Percentiles rank a stretch among this genome's conserved stretches.
Evolutionary conservation across 2,329 filamentous ascomycete species (phyloP).

Genomic region (Tetracladium maxilliforme): DNA sequence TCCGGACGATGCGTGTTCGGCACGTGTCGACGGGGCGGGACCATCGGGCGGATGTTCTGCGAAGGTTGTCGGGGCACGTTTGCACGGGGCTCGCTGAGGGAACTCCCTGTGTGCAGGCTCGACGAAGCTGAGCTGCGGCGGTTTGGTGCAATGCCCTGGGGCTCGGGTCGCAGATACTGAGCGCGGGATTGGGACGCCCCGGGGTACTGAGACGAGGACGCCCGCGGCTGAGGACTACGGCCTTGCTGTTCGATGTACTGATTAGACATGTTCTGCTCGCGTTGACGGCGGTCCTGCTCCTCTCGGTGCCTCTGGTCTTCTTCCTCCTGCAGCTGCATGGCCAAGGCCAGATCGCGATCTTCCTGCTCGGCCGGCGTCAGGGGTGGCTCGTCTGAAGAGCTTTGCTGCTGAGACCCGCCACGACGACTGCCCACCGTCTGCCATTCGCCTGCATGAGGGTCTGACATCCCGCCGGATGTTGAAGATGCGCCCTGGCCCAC

Average conservation of each 20-base stretch:
- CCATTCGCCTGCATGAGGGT: background rate
- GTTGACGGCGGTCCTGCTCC: slow-evolving; percentile 43
- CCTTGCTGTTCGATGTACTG: slow-evolving; percentile 55
- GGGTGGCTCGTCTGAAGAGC: slow-evolving; percentile 7
- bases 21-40: too few relatives aligned
- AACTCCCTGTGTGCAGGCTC: too few relatives aligned
- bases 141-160: too few relatives aligned
- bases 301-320: slow-evolving; percentile 66
- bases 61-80: too few relatives aligned
- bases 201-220: too few relatives aligned
- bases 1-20: too few relatives aligned
- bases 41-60: too few relatives aligned
- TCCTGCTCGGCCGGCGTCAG: slow-evolving; percentile 42
- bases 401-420: slow-evolving; percentile 2
- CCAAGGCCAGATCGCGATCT: slow-evolving; percentile 76
- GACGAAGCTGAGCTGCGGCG: too few relatives aligned
- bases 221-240: too few relatives aligned
- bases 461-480: background rate
- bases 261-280: slow-evolving; percentile 55
- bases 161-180: too few relatives aligned
- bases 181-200: too few relatives aligned
- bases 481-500: slow-evolving; percentile 38
- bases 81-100: too few relatives aligned
- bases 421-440: background rate
- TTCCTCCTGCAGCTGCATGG: slow-evolving; percentile 86